These are phyloP conservation scores for Boletellus sp. DNA, from an alignment of 768 basidiomycete genomes.

Conservation along the genomic window DNA sequence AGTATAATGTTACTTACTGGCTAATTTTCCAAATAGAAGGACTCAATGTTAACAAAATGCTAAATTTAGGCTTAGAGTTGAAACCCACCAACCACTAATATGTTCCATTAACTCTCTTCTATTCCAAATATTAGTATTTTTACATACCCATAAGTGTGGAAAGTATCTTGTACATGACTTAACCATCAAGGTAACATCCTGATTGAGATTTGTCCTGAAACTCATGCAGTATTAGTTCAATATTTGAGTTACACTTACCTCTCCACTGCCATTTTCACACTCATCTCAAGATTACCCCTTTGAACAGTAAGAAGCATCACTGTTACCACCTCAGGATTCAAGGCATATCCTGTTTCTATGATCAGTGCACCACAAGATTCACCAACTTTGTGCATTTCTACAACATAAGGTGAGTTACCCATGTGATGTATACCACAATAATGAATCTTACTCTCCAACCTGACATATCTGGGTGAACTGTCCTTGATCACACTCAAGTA, in stretches of 20 bases:
- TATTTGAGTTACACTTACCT: background rate
- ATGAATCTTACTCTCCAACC: background rate
- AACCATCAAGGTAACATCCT: background rate
- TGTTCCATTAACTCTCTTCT: too few relatives aligned
- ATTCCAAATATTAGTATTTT: too few relatives aligned
- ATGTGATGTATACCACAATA: background rate
- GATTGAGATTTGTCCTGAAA: background rate
- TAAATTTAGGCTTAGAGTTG: too few relatives aligned
- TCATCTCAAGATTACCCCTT: background rate
- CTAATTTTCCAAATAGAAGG: too few relatives aligned
- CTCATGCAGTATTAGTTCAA: background rate
- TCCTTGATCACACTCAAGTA: background rate
- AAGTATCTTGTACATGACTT: background rate
- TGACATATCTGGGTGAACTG: background rate
- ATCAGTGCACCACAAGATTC: background rate
- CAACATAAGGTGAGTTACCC: background rate
- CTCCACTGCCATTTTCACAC: background rate
- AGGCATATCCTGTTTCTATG: background rate
- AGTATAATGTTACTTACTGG: too few relatives aligned
- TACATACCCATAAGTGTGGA: conserved; percentile 2
- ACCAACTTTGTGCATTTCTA: background rate
- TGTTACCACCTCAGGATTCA: background rate
- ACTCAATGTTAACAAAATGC: too few relatives aligned
- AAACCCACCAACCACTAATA: too few relatives aligned
- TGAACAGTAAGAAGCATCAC: background rate